A percentile compares a stretch with the other conserved stretches of the same genome.
Evolutionary conservation across 495 filamentous ascomycete species (phyloP).

Genomic region (Pseudomonodictys pantanalensis): DNA sequence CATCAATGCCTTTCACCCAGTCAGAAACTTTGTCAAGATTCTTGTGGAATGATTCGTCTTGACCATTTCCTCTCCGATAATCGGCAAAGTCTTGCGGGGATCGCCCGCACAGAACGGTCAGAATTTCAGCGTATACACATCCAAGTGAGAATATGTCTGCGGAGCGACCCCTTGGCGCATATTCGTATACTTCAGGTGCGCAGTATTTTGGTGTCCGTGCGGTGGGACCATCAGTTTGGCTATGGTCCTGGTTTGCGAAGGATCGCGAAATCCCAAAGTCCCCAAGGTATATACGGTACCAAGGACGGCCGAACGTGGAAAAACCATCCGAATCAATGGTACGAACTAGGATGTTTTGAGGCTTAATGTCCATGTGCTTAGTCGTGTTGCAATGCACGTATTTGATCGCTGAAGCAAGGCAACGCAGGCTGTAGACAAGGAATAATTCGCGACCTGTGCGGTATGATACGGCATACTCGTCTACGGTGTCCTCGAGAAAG

Average conservation of each 20-base stretch:
- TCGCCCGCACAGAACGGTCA: background rate
- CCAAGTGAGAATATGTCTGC: slow-evolving; percentile 19
- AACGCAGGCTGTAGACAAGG: background rate
- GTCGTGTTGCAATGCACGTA: slow-evolving; percentile 16
- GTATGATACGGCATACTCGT: background rate
- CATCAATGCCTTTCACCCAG: too few species aligned
- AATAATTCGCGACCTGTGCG: background rate
- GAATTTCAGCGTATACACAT: slow-evolving; percentile 15
- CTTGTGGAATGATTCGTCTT: slow-evolving; percentile 3
- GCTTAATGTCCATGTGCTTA: slow-evolving; percentile 33
- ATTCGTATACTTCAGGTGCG: slow-evolving; percentile 15
- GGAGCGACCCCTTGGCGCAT: background rate
- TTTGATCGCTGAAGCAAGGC: slow-evolving; percentile 14
- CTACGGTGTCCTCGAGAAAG: slow-evolving; percentile 17
- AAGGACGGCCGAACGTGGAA: too few species aligned
- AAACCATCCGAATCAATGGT: background rate
- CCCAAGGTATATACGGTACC: slow-evolving; percentile 9
- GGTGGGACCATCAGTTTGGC: slow-evolving; percentile 23
- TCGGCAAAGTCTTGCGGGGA: background rate
- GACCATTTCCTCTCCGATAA: background rate
- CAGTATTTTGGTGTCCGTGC: slow-evolving; percentile 12
- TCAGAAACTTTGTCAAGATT: background rate
- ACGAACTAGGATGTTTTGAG: slow-evolving; percentile 15
- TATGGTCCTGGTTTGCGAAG: slow-evolving; percentile 16
- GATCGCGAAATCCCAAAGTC: slow-evolving; percentile 16